A percentile compares a stretch with the other conserved stretches of the same genome.
phyloP scores from a whole-genome alignment of 495 filamentous ascomycete genomes.

The Gamarada debralockiae region DNA sequence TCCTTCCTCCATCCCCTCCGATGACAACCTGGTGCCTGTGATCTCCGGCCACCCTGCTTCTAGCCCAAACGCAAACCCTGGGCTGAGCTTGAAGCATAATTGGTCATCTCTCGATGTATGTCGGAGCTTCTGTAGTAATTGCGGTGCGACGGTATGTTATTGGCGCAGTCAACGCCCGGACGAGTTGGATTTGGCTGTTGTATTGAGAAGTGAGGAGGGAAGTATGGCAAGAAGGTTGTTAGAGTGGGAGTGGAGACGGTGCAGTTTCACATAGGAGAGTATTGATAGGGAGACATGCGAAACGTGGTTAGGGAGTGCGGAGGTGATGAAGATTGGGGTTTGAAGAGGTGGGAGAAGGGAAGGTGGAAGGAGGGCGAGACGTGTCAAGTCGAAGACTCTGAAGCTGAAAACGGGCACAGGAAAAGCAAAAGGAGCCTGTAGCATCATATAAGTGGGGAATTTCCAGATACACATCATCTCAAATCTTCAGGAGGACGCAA shows the following conservation, averaged over 20 bases:
- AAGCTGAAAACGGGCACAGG: too few species aligned
- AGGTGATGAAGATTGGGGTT: constrained; percentile 1
- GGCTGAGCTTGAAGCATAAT: constrained; percentile 2
- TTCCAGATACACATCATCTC: too few species aligned
- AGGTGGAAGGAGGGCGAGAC: too few species aligned
- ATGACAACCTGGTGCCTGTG: background rate
- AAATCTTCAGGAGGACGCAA: too few species aligned
- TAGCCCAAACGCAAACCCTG: background rate
- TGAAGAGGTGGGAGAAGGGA: background rate
- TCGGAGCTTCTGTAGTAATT: constrained; percentile 3
- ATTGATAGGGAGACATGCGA: background rate
- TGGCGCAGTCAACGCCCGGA: constrained; percentile 7
- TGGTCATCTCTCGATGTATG: constrained; percentile 3
- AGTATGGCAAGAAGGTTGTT: constrained; percentile 10
- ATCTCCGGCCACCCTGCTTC: background rate
- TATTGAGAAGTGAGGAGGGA: constrained; percentile 6
- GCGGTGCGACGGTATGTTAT: constrained; percentile 5
- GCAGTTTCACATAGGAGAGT: constrained; percentile 1
- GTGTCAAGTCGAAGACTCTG: too few species aligned
- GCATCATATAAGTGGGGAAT: too few species aligned
- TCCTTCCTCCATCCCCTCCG: background rate
- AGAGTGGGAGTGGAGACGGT: constrained; percentile 6
- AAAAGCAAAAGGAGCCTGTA: too few species aligned
- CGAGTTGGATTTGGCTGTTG: constrained; percentile 5
- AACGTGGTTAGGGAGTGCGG: background rate